Percentiles rank a stretch among this genome's conserved stretches.
Evolutionary conservation across 139 green algal genomes (phyloP).

Genomic region (Yamagishiella unicocca): DNA sequence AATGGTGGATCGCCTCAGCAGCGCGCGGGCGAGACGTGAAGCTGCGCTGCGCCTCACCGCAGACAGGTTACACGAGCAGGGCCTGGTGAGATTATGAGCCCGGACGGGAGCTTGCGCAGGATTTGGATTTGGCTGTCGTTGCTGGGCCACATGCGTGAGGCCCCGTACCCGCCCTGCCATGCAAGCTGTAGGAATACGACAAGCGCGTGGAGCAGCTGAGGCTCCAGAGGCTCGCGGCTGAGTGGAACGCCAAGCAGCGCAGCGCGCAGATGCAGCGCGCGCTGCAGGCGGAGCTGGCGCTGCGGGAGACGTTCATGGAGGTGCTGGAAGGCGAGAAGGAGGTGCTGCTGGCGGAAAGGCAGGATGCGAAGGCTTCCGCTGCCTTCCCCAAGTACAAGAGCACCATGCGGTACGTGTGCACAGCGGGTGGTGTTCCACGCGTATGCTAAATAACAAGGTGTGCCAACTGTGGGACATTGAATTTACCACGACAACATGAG

Average conservation of each 20-base stretch:
- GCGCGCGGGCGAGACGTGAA: constrained; percentile 18
- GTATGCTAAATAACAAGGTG: too few species aligned
- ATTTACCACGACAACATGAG: too few species aligned
- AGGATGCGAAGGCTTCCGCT: neutral
- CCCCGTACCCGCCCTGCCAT: too few species aligned
- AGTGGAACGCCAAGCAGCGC: constrained; percentile 2
- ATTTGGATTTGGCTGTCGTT: too few species aligned
- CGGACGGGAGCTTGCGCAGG: too few species aligned
- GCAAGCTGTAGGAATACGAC: neutral
- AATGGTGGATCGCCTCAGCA: constrained; percentile 21
- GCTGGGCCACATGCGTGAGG: too few species aligned
- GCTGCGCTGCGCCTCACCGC: neutral
- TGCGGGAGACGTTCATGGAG: constrained; percentile 51
- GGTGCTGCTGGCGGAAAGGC: constrained; percentile 37
- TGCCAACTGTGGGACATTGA: too few species aligned
- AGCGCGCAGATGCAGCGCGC: constrained; percentile 26
- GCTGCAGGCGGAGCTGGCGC: constrained; percentile 32
- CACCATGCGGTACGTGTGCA: constrained; percentile 35
- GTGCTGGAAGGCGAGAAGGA: constrained; percentile 49
- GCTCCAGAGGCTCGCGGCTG: constrained; percentile 17
- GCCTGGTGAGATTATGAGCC: constrained; percentile 14
- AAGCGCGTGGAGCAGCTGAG: constrained; percentile 40
- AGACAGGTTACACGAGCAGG: neutral
- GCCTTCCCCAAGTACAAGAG: neutral
- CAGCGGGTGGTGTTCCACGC: neutral